Base-by-base conservation (phyloP, 1,139 yeast species). In the Candida tunisiensis region DNA sequence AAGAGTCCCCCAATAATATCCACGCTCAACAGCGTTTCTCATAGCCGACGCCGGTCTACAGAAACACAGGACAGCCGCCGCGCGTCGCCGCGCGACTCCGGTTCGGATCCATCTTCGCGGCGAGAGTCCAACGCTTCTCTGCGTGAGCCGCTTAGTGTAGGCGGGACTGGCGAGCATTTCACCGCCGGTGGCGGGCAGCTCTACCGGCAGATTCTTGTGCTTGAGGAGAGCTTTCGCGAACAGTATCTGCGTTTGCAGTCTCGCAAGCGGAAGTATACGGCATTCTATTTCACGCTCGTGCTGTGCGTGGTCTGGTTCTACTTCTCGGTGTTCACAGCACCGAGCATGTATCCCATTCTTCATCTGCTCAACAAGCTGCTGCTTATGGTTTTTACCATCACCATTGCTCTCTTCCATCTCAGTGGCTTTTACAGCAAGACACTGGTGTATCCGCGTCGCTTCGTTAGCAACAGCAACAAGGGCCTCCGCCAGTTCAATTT, bases 341-440 rank as follows among this genome's bases (percentile, higher is more conserved):
- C 56, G 10, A 47, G 57, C 8, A 40, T 43, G 8, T 55, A 55
- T 35, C 36, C 47, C 6, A 41, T 48, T 27, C 38, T 55, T 18
- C 42, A 45, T 22, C 42, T 54, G 18, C 27, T 47, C 38, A 69
- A 33, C 47, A 72, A 75, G 41, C 68, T 85, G 28, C 51, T 69
- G 9, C 61, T 79, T 16, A 55, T 79, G 15, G 78, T 85, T 24
- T 66, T 77, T 15, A 39, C 65, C 10, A 70, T 83, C 21, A 78
- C 94, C 0, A 54, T 83, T 29, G 62, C 72, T 25, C 57, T 88
- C 24, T 88, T 82, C 51, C 83, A 78, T 42, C 54, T 88, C 21
- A 77, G 93, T 16, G 98, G 96, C 2, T 91, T 83, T 50, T 85
- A 85, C 48, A 70, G 68, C 33, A 69, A 88, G 35, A 80, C 94